Evolutionary conservation across 352 stramenopile genomes (phyloP).

Genomic region (Pythium phragmiticola): DNA sequence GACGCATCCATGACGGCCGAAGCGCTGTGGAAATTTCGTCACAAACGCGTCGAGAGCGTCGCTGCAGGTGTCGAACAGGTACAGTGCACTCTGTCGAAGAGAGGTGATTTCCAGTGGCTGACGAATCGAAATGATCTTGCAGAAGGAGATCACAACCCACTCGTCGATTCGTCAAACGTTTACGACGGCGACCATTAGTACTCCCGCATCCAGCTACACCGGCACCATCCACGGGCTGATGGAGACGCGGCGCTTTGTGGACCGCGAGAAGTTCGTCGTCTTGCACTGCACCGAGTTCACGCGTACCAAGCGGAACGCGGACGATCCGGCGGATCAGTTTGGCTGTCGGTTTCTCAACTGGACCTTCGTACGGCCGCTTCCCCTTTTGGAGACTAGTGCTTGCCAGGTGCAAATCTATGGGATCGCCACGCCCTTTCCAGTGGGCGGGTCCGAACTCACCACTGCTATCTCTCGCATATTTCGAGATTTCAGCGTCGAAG

Average conservation of each 20-base stretch:
- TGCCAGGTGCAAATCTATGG: not conserved
- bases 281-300: conserved; percentile 38
- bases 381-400: too few species aligned
- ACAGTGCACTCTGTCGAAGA: not conserved
- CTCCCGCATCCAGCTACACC: not conserved
- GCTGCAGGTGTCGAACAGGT: not conserved
- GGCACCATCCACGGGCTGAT: not conserved
- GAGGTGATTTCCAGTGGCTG: too few species aligned
- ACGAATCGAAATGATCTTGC: too few species aligned
- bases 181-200: too few species aligned
- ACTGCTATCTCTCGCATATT: too few species aligned
- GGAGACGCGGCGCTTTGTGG: conserved; percentile 27
- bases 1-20: not conserved
- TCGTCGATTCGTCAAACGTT: too few species aligned
- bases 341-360: not conserved
- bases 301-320: conserved; percentile 9
- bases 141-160: too few species aligned
- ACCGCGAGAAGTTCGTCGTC: conserved; percentile 37
- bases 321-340: not conserved
- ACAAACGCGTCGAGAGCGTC: not conserved
- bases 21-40: conserved; percentile 5
- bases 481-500: too few species aligned
- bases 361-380: not conserved
- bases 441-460: too few species aligned
- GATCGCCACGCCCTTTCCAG: too few species aligned